phyloP scores from a whole-genome alignment of 306 rosid genomes.

The Hylodesmum podocarpum region DNA sequence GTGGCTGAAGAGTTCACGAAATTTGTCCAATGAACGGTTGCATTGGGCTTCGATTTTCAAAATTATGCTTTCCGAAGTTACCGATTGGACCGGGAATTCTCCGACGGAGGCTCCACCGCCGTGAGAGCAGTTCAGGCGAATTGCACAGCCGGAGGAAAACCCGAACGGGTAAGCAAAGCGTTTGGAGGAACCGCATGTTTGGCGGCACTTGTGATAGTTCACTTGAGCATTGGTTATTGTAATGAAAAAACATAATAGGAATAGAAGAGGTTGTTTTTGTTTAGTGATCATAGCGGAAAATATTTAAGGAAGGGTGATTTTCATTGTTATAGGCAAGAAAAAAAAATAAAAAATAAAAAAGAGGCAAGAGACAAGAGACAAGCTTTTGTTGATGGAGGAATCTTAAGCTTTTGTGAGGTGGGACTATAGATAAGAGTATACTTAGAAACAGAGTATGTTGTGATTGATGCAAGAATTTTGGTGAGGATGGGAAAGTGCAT shows the following conservation, averaged over 20 bases:
- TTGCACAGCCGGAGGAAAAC: constrained; percentile 69
- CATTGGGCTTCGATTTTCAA: constrained; percentile 50
- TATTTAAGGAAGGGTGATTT: background rate
- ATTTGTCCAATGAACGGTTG: constrained; percentile 44
- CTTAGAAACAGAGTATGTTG: background rate
- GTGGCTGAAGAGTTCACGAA: constrained; percentile 51
- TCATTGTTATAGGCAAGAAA: background rate
- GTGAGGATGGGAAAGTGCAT: constrained; percentile 2
- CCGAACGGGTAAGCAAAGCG: constrained; percentile 65
- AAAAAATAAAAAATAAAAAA: background rate
- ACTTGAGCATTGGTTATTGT: constrained; percentile 33
- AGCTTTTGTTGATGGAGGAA: background rate
- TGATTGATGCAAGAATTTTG: background rate
- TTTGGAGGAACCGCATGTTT: constrained; percentile 45
- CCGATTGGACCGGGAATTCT: constrained; percentile 48
- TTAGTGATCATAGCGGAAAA: constrained; percentile 35
- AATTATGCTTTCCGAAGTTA: constrained; percentile 44
- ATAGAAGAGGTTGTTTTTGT: background rate
- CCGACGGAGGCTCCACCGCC: constrained; percentile 43
- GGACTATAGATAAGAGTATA: background rate
- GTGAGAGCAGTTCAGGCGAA: constrained; percentile 58
- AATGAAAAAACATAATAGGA: background rate
- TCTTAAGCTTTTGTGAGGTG: background rate
- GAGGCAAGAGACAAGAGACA: background rate
- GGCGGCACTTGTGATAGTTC: constrained; percentile 35